phyloP scores from a whole-genome alignment of 2,329 filamentous ascomycete genomes.

The Penicillium sp. region DNA sequence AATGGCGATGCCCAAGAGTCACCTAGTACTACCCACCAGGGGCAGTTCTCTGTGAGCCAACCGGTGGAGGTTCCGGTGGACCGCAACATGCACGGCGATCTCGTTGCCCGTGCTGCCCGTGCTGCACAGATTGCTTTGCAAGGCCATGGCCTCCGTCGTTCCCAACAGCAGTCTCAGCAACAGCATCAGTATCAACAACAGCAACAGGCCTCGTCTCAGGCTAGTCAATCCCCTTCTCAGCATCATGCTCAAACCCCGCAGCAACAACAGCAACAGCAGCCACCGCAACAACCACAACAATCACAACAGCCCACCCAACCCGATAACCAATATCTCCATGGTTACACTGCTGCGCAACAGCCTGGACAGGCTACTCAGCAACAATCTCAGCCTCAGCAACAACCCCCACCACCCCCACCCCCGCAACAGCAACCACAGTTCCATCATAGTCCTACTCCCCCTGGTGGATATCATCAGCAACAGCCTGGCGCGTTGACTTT shows the following conservation, averaged over 20 bases:
- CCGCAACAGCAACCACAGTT: constrained; percentile 23
- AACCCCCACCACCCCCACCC: constrained; percentile 13
- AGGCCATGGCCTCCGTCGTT: constrained; percentile 44
- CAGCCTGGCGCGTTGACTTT: constrained; percentile 39
- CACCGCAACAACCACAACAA: constrained; percentile 24
- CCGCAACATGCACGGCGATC: constrained; percentile 48
- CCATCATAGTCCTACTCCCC: constrained; percentile 41
- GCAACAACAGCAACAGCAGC: constrained; percentile 26
- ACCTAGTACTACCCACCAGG: constrained; percentile 43
- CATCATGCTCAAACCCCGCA: constrained; percentile 25
- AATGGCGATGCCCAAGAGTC: constrained; percentile 43
- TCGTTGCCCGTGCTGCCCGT: constrained; percentile 52
- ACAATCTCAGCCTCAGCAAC: constrained; percentile 17
- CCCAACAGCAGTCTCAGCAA: constrained; percentile 39
- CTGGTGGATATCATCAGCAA: constrained; percentile 38
- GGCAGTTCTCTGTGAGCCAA: constrained; percentile 46
- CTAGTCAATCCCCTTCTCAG: constrained; percentile 28
- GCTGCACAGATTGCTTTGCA: constrained; percentile 54
- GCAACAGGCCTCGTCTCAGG: constrained; percentile 29
- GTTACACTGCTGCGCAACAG: constrained; percentile 40
- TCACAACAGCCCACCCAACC: constrained; percentile 29
- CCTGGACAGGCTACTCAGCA: constrained; percentile 8
- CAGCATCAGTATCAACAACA: constrained; percentile 39
- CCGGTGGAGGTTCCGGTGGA: constrained; percentile 46
- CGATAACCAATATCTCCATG: constrained; percentile 38